Evolutionary conservation across 441 rosid species (phyloP).

Genomic region (Flueggea neowawraea): DNA sequence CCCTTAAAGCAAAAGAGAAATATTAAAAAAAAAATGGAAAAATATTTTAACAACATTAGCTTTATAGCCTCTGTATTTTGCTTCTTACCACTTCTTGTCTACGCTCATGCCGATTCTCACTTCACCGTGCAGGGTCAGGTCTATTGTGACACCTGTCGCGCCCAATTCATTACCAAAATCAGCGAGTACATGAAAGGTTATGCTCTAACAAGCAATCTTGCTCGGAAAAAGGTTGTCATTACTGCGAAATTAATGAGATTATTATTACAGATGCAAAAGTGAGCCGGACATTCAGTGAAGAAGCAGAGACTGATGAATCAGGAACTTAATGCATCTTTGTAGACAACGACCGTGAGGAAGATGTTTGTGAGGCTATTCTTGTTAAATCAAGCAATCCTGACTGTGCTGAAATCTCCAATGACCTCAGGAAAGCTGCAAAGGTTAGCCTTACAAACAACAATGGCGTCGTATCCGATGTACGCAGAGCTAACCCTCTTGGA

Average conservation of each 20-base stretch:
- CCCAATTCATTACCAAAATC: constrained; percentile 47
- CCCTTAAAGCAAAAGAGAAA: not conserved
- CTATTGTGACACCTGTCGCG: constrained; percentile 64
- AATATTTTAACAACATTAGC: constrained; percentile 21
- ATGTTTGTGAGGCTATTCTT: constrained; percentile 40
- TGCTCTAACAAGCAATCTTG: too few relatives aligned
- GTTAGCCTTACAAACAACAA: constrained; percentile 41
- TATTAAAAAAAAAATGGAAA: not conserved
- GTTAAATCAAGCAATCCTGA: constrained; percentile 38
- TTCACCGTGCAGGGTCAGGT: constrained; percentile 48
- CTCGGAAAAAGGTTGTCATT: too few relatives aligned
- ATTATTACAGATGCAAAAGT: constrained; percentile 38
- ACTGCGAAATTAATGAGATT: too few relatives aligned
- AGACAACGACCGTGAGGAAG: constrained; percentile 54
- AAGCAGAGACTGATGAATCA: constrained; percentile 31
- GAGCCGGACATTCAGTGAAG: constrained; percentile 30
- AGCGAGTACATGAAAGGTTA: constrained; percentile 38
- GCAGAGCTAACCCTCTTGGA: constrained; percentile 53
- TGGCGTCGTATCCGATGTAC: constrained; percentile 31
- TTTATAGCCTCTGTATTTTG: constrained; percentile 42
- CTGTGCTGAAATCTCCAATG: constrained; percentile 33
- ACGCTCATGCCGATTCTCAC: constrained; percentile 20
- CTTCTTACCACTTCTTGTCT: constrained; percentile 34
- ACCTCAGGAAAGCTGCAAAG: constrained; percentile 32
- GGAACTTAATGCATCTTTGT: constrained; percentile 43